These are phyloP conservation scores for Acacia concinna DNA, from an alignment of 331 rosid genomes.

Conservation along the genomic window DNA sequence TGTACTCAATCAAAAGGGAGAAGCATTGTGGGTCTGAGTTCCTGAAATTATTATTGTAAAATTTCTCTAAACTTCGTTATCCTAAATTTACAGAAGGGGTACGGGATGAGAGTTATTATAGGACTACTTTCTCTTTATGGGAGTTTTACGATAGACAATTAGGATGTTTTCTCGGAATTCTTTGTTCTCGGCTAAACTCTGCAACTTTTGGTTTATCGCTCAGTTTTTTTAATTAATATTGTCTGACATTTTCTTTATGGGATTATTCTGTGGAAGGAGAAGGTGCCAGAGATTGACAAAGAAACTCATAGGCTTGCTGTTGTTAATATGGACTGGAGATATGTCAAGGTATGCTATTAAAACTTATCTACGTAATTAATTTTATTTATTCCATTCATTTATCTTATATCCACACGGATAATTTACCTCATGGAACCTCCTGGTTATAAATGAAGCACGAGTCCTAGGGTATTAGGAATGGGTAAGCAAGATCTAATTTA, in stretches of 20 bases:
- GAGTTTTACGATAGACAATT: not conserved
- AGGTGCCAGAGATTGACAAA: constrained; percentile 55
- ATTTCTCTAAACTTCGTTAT: not conserved
- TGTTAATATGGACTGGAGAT: constrained; percentile 91
- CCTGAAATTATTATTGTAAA: not conserved
- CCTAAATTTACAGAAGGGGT: not conserved
- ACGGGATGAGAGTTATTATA: not conserved
- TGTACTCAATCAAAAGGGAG: not conserved
- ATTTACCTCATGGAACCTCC: not conserved
- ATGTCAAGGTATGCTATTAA: constrained; percentile 62
- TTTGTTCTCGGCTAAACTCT: not conserved
- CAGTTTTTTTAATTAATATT: not conserved
- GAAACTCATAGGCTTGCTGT: constrained; percentile 84
- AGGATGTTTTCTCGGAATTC: not conserved
- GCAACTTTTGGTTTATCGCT: not conserved
- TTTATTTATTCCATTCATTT: not conserved
- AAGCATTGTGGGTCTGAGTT: not conserved
- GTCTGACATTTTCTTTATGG: not conserved
- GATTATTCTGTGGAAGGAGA: constrained; percentile 24
- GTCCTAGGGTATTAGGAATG: not conserved
- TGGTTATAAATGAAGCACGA: not conserved
- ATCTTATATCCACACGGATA: not conserved
- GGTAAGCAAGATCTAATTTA: not conserved
- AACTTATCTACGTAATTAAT: not conserved
- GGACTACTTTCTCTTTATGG: not conserved